Base-by-base conservation (phyloP, 2,329 filamentous ascomycete species). In the Cytospora piceae region DNA sequence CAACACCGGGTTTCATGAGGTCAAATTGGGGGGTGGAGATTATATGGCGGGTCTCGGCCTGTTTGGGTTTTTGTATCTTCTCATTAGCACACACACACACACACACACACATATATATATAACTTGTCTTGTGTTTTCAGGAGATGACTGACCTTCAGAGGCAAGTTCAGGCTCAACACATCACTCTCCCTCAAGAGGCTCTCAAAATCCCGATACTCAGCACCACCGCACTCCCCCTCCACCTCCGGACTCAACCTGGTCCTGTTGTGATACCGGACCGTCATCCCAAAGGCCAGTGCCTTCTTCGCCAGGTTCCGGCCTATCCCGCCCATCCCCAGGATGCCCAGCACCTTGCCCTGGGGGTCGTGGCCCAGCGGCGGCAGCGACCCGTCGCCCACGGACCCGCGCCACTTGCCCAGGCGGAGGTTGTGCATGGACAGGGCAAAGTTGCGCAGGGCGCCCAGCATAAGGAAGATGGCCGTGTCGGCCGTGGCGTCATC, bases 281-380 rank as follows among this genome's bases (percentile, higher is more conserved):
- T 83, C 90, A 95, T 93, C 14, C 89, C 90, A 73, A 96, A 94
- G 0, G 83, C 90, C 62, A 85, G 82, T 3, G 89, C 90, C 77
- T 93, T 93, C 74, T 81, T 85, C 74, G 90, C 91, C 71, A 95
- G 77, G 72, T 93, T 92, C 42, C 89, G 82, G 0, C 93, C 92
- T 67, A 96, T 95, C 2, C 92, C 91, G 24, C 92, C 92, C 91
- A 95, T 94, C 8, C 92, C 92, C 51, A 96, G 76, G 67, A 96
- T 93, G 0, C 92, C 92, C 6, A 96, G 82, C 1, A 88, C 80
- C 76, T 94, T 95, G 42, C 90, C 91, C 75, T 91, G 83, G 1
- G 92, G 92, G 73, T 95, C 92, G 73, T 91, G 90, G 15, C 92
- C 92, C 7, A 87, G 78, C 0, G 88, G 82, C 0, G 85, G 82